These are phyloP conservation scores for Epicoccum nigrum DNA, from an alignment of 2,329 filamentous ascomycete genomes.

Conservation along the genomic window DNA sequence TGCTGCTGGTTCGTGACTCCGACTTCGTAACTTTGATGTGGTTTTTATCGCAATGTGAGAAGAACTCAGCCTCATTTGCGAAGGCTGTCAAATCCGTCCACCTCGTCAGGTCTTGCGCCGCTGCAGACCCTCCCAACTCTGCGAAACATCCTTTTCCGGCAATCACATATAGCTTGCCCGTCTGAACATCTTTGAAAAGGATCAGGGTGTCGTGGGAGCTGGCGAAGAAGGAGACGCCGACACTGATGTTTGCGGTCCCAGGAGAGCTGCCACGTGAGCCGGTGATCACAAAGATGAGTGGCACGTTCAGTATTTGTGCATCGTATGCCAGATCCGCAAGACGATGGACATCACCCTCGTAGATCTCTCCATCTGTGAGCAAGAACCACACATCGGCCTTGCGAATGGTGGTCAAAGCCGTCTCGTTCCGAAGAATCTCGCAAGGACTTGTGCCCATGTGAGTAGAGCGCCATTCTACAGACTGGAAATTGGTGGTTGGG, in stretches of 20 bases:
- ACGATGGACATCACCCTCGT: conserved; percentile 23
- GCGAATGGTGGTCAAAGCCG: conserved; percentile 26
- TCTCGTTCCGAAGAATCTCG: conserved; percentile 25
- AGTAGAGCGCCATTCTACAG: conserved; percentile 19
- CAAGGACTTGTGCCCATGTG: conserved; percentile 28
- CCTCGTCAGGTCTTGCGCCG: conserved; percentile 23
- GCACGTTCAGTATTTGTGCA: conserved; percentile 24
- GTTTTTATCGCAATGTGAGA: conserved; percentile 20
- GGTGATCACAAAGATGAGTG: conserved; percentile 35
- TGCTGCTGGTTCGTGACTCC: conserved; percentile 17
- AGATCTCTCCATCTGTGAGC: conserved; percentile 42
- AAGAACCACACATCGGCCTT: conserved; percentile 41
- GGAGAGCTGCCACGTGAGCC: conserved; percentile 24
- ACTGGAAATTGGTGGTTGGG: conserved; percentile 17
- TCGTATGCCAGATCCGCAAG: conserved; percentile 30
- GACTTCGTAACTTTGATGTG: conserved; percentile 25
- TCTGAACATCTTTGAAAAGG: conserved; percentile 38
- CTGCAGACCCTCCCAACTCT: conserved; percentile 21
- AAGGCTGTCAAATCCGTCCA: conserved; percentile 32
- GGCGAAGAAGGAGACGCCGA: conserved; percentile 44
- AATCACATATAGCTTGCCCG: conserved; percentile 33
- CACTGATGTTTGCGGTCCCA: conserved; percentile 36
- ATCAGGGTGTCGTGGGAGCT: conserved; percentile 38
- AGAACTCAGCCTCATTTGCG: conserved; percentile 24
- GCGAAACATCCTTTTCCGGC: conserved; percentile 43